Evolutionary conservation across 1,284 basidiomycete genomes (phyloP).

Genomic region (Heterobasidion parviporum): DNA sequence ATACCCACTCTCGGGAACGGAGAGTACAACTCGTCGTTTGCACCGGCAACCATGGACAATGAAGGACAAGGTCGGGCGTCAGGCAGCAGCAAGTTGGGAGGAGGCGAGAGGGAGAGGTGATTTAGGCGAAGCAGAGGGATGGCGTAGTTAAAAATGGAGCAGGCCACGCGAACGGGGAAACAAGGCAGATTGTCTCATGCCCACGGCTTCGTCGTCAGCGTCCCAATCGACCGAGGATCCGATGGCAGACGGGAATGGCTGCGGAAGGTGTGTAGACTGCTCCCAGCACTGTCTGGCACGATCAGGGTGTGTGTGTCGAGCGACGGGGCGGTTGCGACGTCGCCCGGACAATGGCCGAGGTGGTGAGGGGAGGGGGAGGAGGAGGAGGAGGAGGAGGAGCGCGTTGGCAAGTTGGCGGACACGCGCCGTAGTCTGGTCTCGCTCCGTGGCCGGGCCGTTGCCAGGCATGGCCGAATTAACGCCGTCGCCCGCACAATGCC

Average conservation of each 20-base stretch:
- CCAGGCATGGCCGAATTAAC: no score
- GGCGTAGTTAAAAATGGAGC: constrained; percentile 5
- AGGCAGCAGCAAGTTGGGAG: constrained; percentile 14
- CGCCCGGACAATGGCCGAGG: no score
- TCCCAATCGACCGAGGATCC: background rate
- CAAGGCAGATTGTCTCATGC: constrained; percentile 5
- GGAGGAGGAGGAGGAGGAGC: background rate
- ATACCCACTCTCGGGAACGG: constrained; percentile 42
- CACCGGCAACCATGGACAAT: constrained; percentile 42
- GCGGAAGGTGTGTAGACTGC: background rate
- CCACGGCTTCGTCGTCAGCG: constrained; percentile 5
- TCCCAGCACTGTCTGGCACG: background rate
- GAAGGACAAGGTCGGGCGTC: constrained; percentile 10
- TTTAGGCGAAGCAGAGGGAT: constrained; percentile 16
- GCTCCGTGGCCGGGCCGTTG: background rate
- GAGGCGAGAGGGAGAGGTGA: constrained; percentile 23
- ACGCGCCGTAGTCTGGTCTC: background rate
- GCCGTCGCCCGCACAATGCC: no score
- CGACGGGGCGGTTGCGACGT: no score
- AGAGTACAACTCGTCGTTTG: constrained; percentile 44
- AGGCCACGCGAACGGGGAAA: constrained; percentile 10
- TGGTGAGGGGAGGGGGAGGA: background rate
- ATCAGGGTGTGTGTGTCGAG: background rate
- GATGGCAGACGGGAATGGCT: background rate
- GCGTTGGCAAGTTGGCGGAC: background rate